Percentiles rank a stretch among this genome's conserved stretches.
Conservation (phyloP, 2,329 filamentous ascomycete species). For the Fusarium verrucosum region DNA sequence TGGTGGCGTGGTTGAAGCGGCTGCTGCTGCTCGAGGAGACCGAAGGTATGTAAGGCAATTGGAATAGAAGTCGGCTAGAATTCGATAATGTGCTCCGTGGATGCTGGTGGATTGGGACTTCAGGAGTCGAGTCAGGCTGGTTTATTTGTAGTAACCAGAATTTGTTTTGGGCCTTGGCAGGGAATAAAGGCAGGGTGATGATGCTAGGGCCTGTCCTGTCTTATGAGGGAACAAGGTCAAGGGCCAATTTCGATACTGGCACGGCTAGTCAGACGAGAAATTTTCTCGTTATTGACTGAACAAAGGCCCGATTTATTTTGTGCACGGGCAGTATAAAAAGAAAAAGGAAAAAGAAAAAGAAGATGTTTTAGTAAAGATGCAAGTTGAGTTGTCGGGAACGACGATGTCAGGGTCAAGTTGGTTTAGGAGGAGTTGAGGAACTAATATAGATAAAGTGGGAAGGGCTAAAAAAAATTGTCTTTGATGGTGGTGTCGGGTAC, state of each 20-base stretch:
- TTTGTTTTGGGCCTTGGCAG: slow-evolving; percentile 34
- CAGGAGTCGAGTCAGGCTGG: slow-evolving; percentile 23
- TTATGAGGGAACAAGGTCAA: slow-evolving; percentile 33
- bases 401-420: slow-evolving; percentile 33
- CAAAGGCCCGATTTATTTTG: slow-evolving; percentile 12
- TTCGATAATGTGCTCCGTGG: slow-evolving; percentile 7
- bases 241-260: slow-evolving; percentile 33
- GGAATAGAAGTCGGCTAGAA: not conserved
- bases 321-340: slow-evolving; percentile 4
- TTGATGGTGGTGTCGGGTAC: slow-evolving; percentile 39
- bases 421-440: slow-evolving; percentile 35
- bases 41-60: slow-evolving; percentile 4
- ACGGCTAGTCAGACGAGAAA: slow-evolving; percentile 27
- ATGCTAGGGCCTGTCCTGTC: slow-evolving; percentile 26
- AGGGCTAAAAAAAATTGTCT: slow-evolving; percentile 41
- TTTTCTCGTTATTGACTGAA: slow-evolving; percentile 15
- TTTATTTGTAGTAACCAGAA: slow-evolving; percentile 30
- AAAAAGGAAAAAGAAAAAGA: slow-evolving; percentile 3
- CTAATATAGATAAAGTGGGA: slow-evolving; percentile 31
- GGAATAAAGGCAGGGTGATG: slow-evolving; percentile 27
- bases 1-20: slow-evolving; percentile 10
- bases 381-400: slow-evolving; percentile 30
- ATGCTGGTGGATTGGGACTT: slow-evolving; percentile 20
- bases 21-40: slow-evolving; percentile 10
- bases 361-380: slow-evolving; percentile 20